phyloP scores from a whole-genome alignment of 352 stramenopile species.

The Globisporangium apiculatum region DNA sequence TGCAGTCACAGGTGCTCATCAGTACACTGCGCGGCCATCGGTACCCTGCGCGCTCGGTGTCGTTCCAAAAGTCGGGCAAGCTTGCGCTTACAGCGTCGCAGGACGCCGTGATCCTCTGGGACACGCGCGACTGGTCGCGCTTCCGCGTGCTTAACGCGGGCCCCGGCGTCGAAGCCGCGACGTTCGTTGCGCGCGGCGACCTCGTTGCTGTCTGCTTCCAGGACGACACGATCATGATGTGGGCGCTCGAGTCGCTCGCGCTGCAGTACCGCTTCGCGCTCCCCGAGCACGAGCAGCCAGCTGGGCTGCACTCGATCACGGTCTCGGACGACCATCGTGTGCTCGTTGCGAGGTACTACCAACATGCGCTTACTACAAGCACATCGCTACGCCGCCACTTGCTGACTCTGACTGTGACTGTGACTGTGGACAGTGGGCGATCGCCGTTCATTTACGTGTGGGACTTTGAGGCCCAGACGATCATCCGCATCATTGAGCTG shows the following conservation, averaged over 20 bases:
- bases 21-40: conserved; percentile 71
- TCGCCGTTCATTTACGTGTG: conserved; percentile 81
- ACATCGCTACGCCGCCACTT: no score
- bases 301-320: conserved; percentile 51
- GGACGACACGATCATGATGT: conserved; percentile 85
- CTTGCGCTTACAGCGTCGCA: conserved; percentile 70
- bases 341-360: conserved; percentile 61
- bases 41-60: conserved; percentile 39
- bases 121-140: conserved; percentile 78
- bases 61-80: conserved; percentile 66
- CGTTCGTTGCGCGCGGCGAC: conserved; percentile 49
- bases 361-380: background rate
- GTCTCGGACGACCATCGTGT: conserved; percentile 74
- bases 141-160: conserved; percentile 77
- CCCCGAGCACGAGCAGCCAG: conserved; percentile 51
- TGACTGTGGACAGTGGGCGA: conserved; percentile 33
- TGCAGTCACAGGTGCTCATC: conserved; percentile 63
- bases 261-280: conserved; percentile 69
- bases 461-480: conserved; percentile 78
- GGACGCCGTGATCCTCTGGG: conserved; percentile 79
- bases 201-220: conserved; percentile 79
- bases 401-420: background rate
- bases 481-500: conserved; percentile 82
- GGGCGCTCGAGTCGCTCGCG: conserved; percentile 66
- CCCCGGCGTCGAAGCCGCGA: conserved; percentile 50